These are phyloP conservation scores for Dendrothele bispora DNA, from an alignment of 768 basidiomycete genomes.

Conservation along the genomic window DNA sequence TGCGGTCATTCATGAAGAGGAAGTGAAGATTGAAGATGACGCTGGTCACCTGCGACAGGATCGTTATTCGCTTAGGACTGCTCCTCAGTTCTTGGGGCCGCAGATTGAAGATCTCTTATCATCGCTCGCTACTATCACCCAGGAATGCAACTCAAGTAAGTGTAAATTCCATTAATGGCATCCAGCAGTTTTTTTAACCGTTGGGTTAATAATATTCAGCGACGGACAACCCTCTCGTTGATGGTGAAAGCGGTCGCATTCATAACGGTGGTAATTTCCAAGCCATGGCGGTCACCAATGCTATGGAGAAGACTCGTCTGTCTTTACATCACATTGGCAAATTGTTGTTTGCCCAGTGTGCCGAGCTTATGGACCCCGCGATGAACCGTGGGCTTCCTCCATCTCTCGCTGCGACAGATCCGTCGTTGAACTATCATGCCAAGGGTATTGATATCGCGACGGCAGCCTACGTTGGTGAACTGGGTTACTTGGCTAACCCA, in stretches of 20 bases:
- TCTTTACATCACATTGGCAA: constrained; percentile 52
- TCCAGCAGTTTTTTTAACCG: constrained; percentile 5
- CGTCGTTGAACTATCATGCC: constrained; percentile 73
- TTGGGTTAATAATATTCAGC: constrained; percentile 42
- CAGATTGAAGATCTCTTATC: constrained; percentile 74
- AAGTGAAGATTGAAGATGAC: constrained; percentile 65
- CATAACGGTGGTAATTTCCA: constrained; percentile 67
- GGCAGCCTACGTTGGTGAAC: constrained; percentile 78
- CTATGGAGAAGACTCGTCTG: constrained; percentile 44
- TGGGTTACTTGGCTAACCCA: constrained; percentile 75
- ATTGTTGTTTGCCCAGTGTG: constrained; percentile 48
- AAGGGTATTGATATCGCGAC: constrained; percentile 82
- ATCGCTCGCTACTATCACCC: constrained; percentile 56
- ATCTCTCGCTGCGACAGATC: constrained; percentile 70
- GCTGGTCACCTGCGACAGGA: constrained; percentile 74
- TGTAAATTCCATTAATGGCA: constrained; percentile 10
- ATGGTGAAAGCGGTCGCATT: constrained; percentile 60
- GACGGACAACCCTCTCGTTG: constrained; percentile 81
- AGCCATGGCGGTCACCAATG: constrained; percentile 69
- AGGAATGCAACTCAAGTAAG: constrained; percentile 80
- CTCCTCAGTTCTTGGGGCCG: constrained; percentile 79
- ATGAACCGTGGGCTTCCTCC: constrained; percentile 83
- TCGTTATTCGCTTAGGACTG: constrained; percentile 65
- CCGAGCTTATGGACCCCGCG: constrained; percentile 74
- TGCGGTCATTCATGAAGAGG: constrained; percentile 59